Conservation (phyloP, 192 early-diverging fungal genomes). For the Entomortierella chlamydospora region DNA sequence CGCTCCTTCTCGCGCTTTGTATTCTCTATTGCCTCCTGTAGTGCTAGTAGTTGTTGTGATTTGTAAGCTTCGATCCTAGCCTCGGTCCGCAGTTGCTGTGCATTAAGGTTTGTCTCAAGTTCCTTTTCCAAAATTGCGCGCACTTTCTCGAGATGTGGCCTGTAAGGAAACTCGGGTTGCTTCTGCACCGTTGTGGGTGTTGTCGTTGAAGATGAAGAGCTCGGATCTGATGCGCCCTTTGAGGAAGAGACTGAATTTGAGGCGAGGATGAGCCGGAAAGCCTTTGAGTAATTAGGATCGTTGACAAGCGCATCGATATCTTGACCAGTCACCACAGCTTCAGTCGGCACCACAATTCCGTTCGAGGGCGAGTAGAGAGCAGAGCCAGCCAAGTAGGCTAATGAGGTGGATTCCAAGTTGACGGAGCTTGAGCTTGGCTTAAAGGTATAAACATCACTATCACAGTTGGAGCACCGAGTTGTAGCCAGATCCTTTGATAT, state of each 20-base stretch:
- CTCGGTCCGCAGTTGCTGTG: constrained; percentile 39
- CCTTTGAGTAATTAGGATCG: constrained; percentile 30
- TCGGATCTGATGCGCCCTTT: neutral
- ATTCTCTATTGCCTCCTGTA: constrained; percentile 29
- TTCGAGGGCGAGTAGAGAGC: constrained; percentile 33
- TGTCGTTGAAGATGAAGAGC: constrained; percentile 3
- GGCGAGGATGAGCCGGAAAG: constrained; percentile 36
- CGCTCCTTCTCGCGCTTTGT: constrained; percentile 42
- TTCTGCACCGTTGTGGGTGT: neutral
- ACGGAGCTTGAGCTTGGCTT: constrained; percentile 28
- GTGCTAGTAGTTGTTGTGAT: constrained; percentile 39
- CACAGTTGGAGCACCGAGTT: constrained; percentile 37
- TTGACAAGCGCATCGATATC: constrained; percentile 20
- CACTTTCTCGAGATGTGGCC: constrained; percentile 38
- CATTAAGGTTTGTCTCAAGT: constrained; percentile 37
- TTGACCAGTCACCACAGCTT: constrained; percentile 13
- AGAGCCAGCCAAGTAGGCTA: constrained; percentile 31
- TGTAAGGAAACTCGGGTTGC: constrained; percentile 13
- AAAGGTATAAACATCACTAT: constrained; percentile 43
- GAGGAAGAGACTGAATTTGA: neutral
- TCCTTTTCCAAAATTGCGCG: constrained; percentile 40
- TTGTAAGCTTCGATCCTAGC: constrained; percentile 51
- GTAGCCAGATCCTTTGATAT: constrained; percentile 37
- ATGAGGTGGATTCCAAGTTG: constrained; percentile 30
- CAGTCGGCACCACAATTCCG: constrained; percentile 26